Base-by-base conservation (phyloP, 768 basidiomycete genomes). In the Pholiota molesta region DNA sequence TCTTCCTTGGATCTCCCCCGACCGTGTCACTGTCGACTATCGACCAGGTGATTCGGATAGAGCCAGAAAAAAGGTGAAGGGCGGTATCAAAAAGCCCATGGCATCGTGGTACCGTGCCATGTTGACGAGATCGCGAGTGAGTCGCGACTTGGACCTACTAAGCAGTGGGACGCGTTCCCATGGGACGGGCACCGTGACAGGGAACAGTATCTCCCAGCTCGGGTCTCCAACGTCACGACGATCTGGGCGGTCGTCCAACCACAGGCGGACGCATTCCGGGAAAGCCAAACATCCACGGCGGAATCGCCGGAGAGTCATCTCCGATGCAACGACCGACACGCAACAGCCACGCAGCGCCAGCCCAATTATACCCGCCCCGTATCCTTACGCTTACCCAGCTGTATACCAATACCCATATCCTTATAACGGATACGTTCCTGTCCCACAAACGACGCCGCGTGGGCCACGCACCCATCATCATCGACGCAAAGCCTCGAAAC, bases 1-100 rank as follows among this genome's bases (percentile, higher is more conserved):
- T 28, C 75, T 84, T 28, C 83, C 83, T 5, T 84, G 83, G 83
- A 66, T 82, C 16, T 73, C 80, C 6, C 68, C 69, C 0, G 70
- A 74, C 11, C 76, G 81, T 39, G 77, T 84, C 44, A 81, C 81
- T 1, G 71, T 77, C 28, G 77, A 79, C 63, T 82, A 84, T 61
- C 66, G 79, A 23, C 81, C 83, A 1, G 75, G 65, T 9, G 72
- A 74, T 17, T 71, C 71, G 16, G 61, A 67, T 63, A 57, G 71
- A 3, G 71, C 70, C 17, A 67, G 66, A 47, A 62, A 60, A 4
- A 71, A 72, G 39, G 62, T 67, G 28, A 68, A 68, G 60, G 62
- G 59, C n/a, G 26, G 57, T 19, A n/a, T 62, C 47, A 65, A 66
- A 51, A 72, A 68, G 56, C 67, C 70, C 1, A 64, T 69, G 62